Conservation (phyloP, 441 rosid species). For the Croton setiger region DNA sequence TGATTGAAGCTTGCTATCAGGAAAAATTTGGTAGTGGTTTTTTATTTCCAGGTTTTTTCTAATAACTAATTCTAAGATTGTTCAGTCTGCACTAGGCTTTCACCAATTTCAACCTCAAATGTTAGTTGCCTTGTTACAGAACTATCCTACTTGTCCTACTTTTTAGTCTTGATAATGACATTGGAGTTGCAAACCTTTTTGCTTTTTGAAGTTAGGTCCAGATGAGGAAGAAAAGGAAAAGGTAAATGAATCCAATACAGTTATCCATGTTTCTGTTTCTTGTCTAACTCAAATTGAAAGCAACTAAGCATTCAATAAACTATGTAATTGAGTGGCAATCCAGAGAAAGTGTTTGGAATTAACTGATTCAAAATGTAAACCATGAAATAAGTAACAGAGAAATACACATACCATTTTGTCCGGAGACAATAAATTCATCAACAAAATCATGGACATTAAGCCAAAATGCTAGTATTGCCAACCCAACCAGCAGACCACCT, state of each 20-base stretch:
- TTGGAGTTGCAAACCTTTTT: not conserved
- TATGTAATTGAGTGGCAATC: slow-evolving; percentile 8
- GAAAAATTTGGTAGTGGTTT: not conserved
- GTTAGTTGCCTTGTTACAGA: not conserved
- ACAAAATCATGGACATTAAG: slow-evolving; percentile 48
- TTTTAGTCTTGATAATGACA: slow-evolving; percentile 3
- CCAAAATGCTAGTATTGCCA: slow-evolving; percentile 71
- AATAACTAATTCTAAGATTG: not conserved
- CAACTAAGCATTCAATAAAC: not conserved
- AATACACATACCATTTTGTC: slow-evolving; percentile 65
- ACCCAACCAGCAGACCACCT: slow-evolving; percentile 72
- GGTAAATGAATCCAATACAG: not conserved
- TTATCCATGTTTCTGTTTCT: not conserved
- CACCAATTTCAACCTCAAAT: not conserved
- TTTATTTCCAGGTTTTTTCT: not conserved
- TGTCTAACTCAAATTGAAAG: not conserved
- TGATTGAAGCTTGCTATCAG: not conserved
- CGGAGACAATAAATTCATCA: slow-evolving; percentile 65
- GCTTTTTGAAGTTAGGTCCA: not conserved
- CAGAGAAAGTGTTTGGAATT: not conserved
- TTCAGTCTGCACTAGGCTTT: not conserved
- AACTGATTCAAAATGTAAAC: not conserved
- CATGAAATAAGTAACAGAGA: not conserved
- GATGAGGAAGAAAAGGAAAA: not conserved
- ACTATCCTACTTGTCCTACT: not conserved